Evolutionary conservation across 805 yeast species (phyloP), one percentile per base, ranked within the genome.

Genomic region (Barnettozyma californica): DNA sequence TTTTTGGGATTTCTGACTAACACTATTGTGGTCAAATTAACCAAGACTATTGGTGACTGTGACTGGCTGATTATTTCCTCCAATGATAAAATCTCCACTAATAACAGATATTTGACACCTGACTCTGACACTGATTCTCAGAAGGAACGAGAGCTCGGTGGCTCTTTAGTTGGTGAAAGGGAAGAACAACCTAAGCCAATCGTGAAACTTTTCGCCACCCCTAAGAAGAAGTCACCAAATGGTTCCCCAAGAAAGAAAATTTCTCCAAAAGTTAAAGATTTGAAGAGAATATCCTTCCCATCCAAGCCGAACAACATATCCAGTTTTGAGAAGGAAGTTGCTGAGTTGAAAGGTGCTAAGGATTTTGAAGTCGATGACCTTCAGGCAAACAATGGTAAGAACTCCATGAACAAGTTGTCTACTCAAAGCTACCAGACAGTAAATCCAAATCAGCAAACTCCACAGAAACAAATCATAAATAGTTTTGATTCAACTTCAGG

Each of bases 31-130:
- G 51, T 68, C 46, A 67, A 68, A 51, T 51, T 69, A 27, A 66
- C 68, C 4, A 61, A 63, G 47, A 61, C 65, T 31, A 63, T 69
- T 43, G 74, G 72, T 41, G 70, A 68, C 41, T 66, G 72, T 56
- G 66, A 67, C 45, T 67, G 72, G 71, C 55, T 69, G 41, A 63
- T 69, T 29, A 57, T 69, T 26, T 59, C 68, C 1, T 59, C 66
- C 34, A 68, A 68, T 48, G 63, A 58, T 36, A 58, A 61, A 29
- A 64, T 63, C 13, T 62, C 65, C 8, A 35, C 55, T 1, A 60
- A 49, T 1, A 61, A 61, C 44, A 56, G 62, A 37, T 61, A 61
- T 44, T 44, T 61, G 46, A 60, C 64, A 19, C 64, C 65, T 2
- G 39, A 50, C 7, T 54, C 47, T 5, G 56, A 53, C 10, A 45